These are phyloP conservation scores for Sporobolomyces phaffii DNA, from an alignment of 768 basidiomycete species.

Conservation along the genomic window DNA sequence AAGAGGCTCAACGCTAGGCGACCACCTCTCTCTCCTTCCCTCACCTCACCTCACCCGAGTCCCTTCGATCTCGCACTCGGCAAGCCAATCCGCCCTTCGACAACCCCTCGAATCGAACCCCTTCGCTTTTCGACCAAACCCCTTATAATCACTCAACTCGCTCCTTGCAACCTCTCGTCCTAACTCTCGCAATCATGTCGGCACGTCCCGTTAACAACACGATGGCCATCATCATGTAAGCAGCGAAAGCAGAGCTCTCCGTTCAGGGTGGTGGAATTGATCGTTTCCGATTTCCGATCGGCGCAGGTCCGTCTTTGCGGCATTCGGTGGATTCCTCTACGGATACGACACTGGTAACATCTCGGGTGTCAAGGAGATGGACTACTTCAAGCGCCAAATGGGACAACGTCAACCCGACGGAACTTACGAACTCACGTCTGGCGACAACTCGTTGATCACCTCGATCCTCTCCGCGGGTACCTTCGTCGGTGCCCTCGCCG, in stretches of 20 bases:
- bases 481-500: conserved; percentile 60
- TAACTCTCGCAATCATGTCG: neutral
- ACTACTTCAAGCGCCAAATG: conserved; percentile 4
- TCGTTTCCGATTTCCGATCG: no score
- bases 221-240: conserved; percentile 9
- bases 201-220: neutral
- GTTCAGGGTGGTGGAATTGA: no score
- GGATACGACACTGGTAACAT: conserved; percentile 28
- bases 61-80: neutral
- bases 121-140: neutral
- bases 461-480: conserved; percentile 76
- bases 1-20: neutral
- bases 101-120: neutral
- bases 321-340: conserved; percentile 20
- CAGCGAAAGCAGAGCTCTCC: no score
- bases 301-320: conserved; percentile 10
- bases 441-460: conserved; percentile 53
- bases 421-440: neutral
- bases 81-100: neutral
- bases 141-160: neutral
- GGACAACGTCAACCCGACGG: conserved; percentile 3
- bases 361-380: conserved; percentile 26
- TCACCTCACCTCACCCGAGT: neutral
- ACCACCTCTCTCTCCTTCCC: neutral
- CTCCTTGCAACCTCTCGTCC: neutral